Evolutionary conservation across 352 stramenopile species (phyloP).

Genomic region (Peronospora destructor): DNA sequence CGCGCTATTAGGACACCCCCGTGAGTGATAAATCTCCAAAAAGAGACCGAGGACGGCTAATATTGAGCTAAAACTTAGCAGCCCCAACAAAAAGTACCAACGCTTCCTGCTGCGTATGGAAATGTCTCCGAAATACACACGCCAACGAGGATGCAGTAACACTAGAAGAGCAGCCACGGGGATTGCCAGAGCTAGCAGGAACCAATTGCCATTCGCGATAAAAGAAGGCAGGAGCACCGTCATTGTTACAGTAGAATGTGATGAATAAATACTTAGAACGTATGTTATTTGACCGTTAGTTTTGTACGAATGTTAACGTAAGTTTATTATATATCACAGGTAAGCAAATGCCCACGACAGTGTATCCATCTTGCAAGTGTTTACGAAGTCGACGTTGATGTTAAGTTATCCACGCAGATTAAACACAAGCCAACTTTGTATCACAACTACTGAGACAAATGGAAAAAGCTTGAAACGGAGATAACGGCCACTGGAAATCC

Average conservation of each 20-base stretch:
- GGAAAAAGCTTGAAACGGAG: conserved; percentile 82
- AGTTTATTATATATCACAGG: conserved; percentile 35
- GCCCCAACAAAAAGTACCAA: conserved; percentile 32
- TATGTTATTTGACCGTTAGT: no score
- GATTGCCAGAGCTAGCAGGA: conserved; percentile 35
- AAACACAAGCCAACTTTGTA: conserved; percentile 85
- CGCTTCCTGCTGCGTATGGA: conserved; percentile 22
- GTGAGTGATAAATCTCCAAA: conserved; percentile 57
- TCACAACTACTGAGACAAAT: conserved; percentile 87
- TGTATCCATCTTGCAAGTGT: conserved; percentile 2
- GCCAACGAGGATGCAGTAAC: conserved; percentile 43
- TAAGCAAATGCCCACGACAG: conserved; percentile 8
- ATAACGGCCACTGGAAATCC: conserved; percentile 87
- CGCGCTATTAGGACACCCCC: conserved; percentile 53
- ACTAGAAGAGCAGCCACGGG: conserved; percentile 23
- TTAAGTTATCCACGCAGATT: conserved; percentile 3
- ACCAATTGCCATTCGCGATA: conserved; percentile 62
- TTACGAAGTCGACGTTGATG: no score
- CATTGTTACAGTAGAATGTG: conserved; percentile 19
- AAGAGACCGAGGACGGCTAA: conserved; percentile 35
- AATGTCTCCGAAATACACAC: conserved; percentile 17
- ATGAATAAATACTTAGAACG: no score
- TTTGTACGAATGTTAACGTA: no score
- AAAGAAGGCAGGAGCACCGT: conserved; percentile 63
- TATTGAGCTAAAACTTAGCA: conserved; percentile 29